Base-by-base conservation (phyloP, 202 grass and related monocot genomes). In the Schoenoplectus tabernaemontani region DNA sequence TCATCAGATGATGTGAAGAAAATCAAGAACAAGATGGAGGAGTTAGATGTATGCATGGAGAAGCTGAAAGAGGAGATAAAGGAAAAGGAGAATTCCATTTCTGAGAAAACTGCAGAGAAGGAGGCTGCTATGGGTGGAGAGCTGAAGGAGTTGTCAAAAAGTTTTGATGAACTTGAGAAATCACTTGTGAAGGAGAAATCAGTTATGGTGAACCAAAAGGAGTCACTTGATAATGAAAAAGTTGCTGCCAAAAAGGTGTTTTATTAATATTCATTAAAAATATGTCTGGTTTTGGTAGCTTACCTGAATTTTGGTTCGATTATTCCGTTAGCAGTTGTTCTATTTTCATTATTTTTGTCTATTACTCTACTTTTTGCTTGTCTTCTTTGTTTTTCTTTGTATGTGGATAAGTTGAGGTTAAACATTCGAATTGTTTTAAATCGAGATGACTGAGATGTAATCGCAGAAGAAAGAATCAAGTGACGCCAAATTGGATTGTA, bases 111-210 rank as follows among this genome's bases (percentile, higher is more conserved):
- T 78, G 89, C 89, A 42, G 89, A 89, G 88, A 98, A 98, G 80
- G 91, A 98, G 86, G 86, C 86, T 66, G 89, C 90, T 70, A 47
- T 86, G 64, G 88, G 91, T 51, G 89, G 91, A 67, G 91, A 95
- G 76, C 82, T 98, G 81, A 95, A 92, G 77, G 39, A 73, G 74
- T 86, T 98, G 59, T 92, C 96, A 0, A 88, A 98, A 9, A 85
- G 85, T 50, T 91, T 92, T 46, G 96, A 99, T 78, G 77, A 72
- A 57, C 73, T 99, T 67, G 91, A 88, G 32, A 92, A 86, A 53
- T 69, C 59, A 33, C 92, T 99, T 77, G 89, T 99, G 30, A 99
- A 99, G 85, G 91, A 95, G 84, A 91, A 91, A 83, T 99, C 92
- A 59, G 79, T 92, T 66, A 86, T 99, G 92, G 84, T 84, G 62